These are phyloP conservation scores for Arbutus unedo DNA, from an alignment of 148 eudicot species.

Conservation along the genomic window DNA sequence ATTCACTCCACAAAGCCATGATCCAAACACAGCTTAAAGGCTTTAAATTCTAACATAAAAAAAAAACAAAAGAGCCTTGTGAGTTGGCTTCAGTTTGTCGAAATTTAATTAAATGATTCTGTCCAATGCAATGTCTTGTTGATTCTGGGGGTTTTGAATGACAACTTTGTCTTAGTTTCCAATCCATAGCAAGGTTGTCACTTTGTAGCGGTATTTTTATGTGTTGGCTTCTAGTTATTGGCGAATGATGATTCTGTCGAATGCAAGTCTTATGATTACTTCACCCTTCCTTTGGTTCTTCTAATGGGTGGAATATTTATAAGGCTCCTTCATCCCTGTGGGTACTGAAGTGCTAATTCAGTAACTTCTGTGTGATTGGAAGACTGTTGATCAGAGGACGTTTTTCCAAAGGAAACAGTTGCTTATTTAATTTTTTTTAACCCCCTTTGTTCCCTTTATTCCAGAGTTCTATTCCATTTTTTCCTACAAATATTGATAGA, in stretches of 20 bases:
- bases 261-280: neutral
- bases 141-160: neutral
- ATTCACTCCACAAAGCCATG: neutral
- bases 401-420: neutral
- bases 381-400: neutral
- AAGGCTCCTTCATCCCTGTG: neutral
- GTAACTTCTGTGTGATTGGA: neutral
- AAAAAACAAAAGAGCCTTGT: neutral
- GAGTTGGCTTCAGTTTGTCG: neutral
- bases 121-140: neutral
- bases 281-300: neutral
- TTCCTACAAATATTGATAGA: neutral
- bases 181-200: neutral
- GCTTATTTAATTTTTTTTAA: neutral
- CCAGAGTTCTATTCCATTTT: neutral
- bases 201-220: neutral
- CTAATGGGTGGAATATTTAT: neutral
- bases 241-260: neutral
- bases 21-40: neutral
- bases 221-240: neutral
- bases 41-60: neutral
- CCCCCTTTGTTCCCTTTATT: neutral
- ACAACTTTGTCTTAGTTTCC: neutral
- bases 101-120: neutral
- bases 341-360: neutral